Percentiles rank a stretch among this genome's conserved stretches.
Conservation (phyloP, 169 alveolate species). For the Plasmodium gallinaceum region DNA sequence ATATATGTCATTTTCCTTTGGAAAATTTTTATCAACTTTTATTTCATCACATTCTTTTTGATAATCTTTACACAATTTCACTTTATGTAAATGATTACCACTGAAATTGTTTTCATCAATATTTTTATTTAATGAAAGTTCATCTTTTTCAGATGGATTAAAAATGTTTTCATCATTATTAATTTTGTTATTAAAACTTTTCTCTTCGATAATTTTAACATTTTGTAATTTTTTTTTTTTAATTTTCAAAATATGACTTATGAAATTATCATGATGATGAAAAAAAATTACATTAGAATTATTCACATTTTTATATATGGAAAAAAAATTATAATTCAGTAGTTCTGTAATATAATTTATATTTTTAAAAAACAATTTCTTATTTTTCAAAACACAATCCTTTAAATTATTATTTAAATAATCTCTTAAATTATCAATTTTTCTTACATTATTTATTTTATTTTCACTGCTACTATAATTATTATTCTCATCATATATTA, state of each 20-base stretch:
- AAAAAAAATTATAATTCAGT: conserved; percentile 26
- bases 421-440: conserved; percentile 14
- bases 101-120: neutral
- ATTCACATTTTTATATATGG: neutral
- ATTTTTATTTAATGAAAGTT: neutral
- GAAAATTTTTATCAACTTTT: neutral
- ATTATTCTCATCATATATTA: neutral
- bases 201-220: too few relatives aligned
- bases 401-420: conserved; percentile 12
- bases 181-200: too few relatives aligned
- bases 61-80: neutral
- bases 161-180: neutral
- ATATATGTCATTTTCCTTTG: neutral
- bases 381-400: conserved; percentile 17
- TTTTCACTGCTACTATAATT: neutral
- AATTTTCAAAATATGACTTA: neutral
- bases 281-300: neutral
- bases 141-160: neutral
- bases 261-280: conserved; percentile 38
- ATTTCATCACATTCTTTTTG: neutral
- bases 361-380: conserved; percentile 18
- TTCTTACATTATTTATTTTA: neutral
- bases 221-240: too few relatives aligned
- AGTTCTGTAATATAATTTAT: conserved; percentile 24
- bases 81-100: neutral